Evolutionary conservation across 2,329 filamentous ascomycete genomes (phyloP).

Genomic region (Fusarium tupiense): DNA sequence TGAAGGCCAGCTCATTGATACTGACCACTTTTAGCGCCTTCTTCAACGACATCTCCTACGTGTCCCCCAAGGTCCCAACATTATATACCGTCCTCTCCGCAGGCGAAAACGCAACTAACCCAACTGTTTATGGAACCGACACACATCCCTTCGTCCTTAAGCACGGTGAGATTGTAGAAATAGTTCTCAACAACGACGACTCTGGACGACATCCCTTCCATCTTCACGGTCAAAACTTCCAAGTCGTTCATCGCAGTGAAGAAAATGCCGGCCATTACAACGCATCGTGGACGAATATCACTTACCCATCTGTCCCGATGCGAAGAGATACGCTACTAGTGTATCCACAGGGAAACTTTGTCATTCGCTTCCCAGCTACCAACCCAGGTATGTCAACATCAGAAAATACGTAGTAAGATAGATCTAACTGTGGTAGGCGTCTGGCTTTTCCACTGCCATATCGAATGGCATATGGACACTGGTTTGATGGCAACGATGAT

Average conservation of each 20-base stretch:
- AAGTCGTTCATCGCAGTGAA: not conserved
- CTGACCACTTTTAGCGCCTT: not conserved
- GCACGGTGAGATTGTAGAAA: not conserved
- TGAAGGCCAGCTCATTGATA: fast-evolving
- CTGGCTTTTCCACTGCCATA: not conserved
- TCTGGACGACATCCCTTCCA: not conserved
- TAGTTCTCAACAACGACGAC: not conserved
- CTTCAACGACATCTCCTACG: not conserved
- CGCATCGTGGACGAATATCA: not conserved
- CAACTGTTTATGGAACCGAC: not conserved
- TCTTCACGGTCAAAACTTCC: not conserved
- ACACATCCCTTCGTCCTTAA: not conserved
- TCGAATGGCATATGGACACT: not conserved
- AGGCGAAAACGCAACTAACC: not conserved
- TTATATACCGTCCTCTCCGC: not conserved
- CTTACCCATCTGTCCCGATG: not conserved
- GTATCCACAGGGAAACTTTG: not conserved
- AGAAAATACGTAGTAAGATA: fast-evolving
- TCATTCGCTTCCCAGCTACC: not conserved
- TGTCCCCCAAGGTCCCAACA: not conserved
- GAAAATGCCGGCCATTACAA: not conserved
- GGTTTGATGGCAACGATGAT: not conserved
- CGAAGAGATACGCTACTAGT: not conserved
- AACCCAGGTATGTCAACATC: not conserved
- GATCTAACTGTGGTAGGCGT: not conserved